Conservation (phyloP, 176 grass and related monocot species). For the Chrysopogon serrulatus region DNA sequence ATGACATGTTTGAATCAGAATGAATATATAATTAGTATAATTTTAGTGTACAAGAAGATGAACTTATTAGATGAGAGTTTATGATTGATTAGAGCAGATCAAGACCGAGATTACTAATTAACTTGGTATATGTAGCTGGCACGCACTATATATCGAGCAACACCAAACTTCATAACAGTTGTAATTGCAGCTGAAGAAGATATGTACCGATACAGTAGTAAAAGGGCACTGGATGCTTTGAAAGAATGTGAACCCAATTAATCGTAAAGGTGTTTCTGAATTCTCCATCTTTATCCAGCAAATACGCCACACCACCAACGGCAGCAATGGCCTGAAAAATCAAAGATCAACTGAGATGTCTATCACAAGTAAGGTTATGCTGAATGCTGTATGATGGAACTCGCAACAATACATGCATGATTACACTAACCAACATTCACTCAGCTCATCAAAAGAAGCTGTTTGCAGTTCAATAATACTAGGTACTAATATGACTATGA, state of each 20-base stretch:
- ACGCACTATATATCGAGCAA: not conserved
- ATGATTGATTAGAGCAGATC: not conserved
- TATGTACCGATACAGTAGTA: conserved; percentile 74
- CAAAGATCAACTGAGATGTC: not conserved
- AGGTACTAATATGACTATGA: not conserved
- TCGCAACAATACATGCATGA: not conserved
- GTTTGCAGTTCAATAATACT: not conserved
- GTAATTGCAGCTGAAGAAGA: not conserved
- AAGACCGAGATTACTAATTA: not conserved
- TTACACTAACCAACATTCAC: not conserved
- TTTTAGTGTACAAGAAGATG: not conserved
- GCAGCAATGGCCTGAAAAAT: conserved; percentile 48
- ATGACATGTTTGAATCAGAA: not conserved
- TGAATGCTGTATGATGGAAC: not conserved
- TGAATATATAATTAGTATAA: not conserved
- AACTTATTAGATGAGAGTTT: not conserved
- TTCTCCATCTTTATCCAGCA: conserved; percentile 56
- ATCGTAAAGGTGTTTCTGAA: conserved; percentile 70
- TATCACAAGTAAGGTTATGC: not conserved
- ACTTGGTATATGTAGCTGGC: not conserved
- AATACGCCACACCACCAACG: conserved; percentile 56
- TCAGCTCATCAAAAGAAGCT: not conserved
- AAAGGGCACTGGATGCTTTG: conserved; percentile 81
- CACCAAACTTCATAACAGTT: not conserved
- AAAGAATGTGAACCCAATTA: conserved; percentile 65